Base-by-base conservation (phyloP, 495 filamentous ascomycete species). In the Neurospora africana region DNA sequence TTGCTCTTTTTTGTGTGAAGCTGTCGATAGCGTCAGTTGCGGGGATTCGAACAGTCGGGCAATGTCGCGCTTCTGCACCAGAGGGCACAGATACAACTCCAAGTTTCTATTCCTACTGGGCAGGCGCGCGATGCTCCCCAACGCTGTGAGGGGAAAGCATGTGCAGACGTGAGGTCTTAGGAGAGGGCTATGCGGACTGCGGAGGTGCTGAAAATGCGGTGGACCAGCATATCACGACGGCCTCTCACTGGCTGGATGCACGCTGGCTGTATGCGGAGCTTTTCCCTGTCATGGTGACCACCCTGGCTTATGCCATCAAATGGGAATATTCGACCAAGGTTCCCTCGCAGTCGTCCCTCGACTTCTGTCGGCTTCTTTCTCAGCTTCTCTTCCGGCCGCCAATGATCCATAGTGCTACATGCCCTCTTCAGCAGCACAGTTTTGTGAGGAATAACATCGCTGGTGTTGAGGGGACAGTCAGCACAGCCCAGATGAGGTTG, bases 281-380 rank as follows among this genome's bases (percentile, higher is more conserved):
- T 72, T 74, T 30, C 76, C 76, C 69, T 35, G 68, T 76, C 78
- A 68, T 67, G 73, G 74, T 70, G 15, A 33, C 43, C 15, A 43
- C 19, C 30, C 43, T 75, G 77, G 74, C 76, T 77, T 76, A 78
- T 65, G 53, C 15, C 53, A 61, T 61, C 53, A 61, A 61, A 61
- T 61, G 53, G 13, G 27, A 61, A 58, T 11, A 15, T 37, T 72
- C 65, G 38, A 58, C 61, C 69, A 39, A 72, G 68, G 40, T 43
- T 53, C 69, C 17, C 9, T 75, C 69, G 68, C 71, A 72, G 74
- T 19, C 61, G 72, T 78, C 77, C 75, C 71, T 78, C 68, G 21
- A 19, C 72, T 80, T 80, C 79, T 76, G 43, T 79, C 67, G 72
- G 75, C 68, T 80, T 80, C 79, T 79, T 58, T 44, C 68, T 72